These are phyloP conservation scores for Suillus subalutaceus DNA, from an alignment of 768 basidiomycete genomes.

Conservation along the genomic window DNA sequence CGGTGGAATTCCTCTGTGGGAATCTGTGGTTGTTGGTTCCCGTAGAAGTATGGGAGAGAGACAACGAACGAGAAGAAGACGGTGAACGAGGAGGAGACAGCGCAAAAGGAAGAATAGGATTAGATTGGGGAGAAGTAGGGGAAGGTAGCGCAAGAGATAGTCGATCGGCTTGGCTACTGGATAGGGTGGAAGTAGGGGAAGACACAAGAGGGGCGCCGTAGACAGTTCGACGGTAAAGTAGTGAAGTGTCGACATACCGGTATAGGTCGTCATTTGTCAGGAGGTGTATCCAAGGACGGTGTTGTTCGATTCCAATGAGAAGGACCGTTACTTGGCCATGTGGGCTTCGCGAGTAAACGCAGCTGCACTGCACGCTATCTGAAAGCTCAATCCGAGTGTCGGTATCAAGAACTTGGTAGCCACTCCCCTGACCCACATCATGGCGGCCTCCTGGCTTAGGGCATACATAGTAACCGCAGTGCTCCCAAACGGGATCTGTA, in stretches of 20 bases:
- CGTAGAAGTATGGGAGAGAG: not conserved
- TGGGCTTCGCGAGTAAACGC: not conserved
- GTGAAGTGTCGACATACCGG: not conserved
- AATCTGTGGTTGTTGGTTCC: not conserved
- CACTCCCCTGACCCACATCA: not conserved
- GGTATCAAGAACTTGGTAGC: not conserved
- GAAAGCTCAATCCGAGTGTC: not conserved
- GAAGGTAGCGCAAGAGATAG: not conserved
- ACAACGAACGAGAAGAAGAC: not conserved
- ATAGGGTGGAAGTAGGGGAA: not conserved
- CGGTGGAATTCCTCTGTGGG: not conserved
- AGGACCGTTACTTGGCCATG: not conserved
- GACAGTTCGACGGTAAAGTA: no score
- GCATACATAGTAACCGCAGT: conserved; percentile 1
- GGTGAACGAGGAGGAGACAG: not conserved
- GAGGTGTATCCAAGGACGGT: conserved; percentile 5
- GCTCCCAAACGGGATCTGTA: not conserved
- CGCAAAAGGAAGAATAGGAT: not conserved
- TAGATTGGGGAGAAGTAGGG: not conserved
- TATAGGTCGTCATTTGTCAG: not conserved
- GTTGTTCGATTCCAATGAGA: not conserved
- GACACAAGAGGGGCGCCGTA: no score
- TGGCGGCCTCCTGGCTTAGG: not conserved
- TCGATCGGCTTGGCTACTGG: no score
- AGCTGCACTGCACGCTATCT: not conserved